Base-by-base conservation (phyloP, 31 red algal species). In the Odonthalia washingtoniensis region DNA sequence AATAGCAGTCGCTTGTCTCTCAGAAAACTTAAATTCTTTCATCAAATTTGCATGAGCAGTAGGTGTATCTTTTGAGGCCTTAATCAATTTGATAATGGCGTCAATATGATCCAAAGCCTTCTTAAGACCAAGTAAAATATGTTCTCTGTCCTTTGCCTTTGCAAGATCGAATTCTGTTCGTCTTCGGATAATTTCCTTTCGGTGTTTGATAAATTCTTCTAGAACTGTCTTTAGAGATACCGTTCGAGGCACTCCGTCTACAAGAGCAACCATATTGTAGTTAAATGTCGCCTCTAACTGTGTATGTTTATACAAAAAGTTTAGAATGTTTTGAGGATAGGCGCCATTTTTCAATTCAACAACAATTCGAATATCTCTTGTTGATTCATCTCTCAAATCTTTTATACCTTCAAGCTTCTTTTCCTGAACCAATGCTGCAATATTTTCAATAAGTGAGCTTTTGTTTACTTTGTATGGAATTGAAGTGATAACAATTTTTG, bases 391-490 rank as follows among this genome's bases (percentile, higher is more conserved):
- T 0, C 95, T 85, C 61, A 99, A 87, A 81, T 99, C 98, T 5
- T 90, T 72, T 65, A 99, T 91, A 37, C 95, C 95, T 26, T 97
- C 98, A 17, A 99, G 40, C 63, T 97, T 96, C 75, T 91, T 93
- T 4, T 90, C 86, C 30, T 99, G 94, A 31, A 99, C 98, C 46
- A 99, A 64, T 5, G 89, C 92, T 0, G 98, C 98, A 80, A 97
- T 97, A 53, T 95, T 92, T 32, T 46, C 91, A 40, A 97, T 81
- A 14, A 99, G 74, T 37, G 64, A 68, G 17, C 93, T 87, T 74
- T 97, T 97, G 84, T 95, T 94, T 12, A 97, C 94, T 66, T 96
- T 93, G 62, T 97, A 99, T n/a, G 98, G 98, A 46, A 99, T 67
- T 81, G 97, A 93, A 24, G 89, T 93, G 30, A 99, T 91, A 40